A percentile compares a stretch with the other conserved stretches of the same genome.
Conservation (phyloP, 352 stramenopile genomes). For the Thraustochytrium sp. region DNA sequence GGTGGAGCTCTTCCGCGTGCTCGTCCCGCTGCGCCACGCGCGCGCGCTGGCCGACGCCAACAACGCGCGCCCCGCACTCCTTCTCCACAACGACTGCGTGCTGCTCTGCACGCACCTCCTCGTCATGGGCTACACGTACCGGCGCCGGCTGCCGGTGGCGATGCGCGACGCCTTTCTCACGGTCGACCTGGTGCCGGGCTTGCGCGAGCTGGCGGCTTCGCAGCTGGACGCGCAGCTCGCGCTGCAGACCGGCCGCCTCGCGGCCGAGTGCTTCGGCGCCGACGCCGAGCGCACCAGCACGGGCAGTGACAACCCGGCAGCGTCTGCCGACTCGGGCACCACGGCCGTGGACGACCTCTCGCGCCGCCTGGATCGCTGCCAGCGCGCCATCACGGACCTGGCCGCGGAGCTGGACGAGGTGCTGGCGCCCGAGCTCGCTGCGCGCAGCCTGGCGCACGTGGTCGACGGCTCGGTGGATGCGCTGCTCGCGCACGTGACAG, state of each 20-base stretch:
- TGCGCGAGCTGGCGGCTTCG: background rate
- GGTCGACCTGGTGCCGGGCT: background rate
- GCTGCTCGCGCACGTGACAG: background rate
- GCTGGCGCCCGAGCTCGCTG: background rate
- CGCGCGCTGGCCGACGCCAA: background rate
- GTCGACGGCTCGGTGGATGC: background rate
- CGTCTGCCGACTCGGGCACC: too few species aligned
- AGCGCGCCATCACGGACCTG: background rate
- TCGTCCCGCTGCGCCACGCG: background rate
- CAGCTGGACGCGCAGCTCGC: background rate
- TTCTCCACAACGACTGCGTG: conserved; percentile 34
- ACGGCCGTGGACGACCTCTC: background rate
- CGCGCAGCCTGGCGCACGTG: background rate
- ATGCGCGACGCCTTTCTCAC: background rate
- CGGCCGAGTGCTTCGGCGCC: background rate
- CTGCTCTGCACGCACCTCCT: background rate
- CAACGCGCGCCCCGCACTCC: background rate
- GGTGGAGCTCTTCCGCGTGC: conserved; percentile 23
- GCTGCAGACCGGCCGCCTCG: background rate
- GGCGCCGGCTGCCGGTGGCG: background rate
- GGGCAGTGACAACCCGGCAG: too few species aligned
- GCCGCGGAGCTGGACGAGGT: background rate
- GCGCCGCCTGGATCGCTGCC: background rate
- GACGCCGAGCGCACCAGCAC: background rate
- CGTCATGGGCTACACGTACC: conserved; percentile 9